Base-by-base conservation (phyloP, 2,329 filamentous ascomycete genomes). In the Penicillium sp. region DNA sequence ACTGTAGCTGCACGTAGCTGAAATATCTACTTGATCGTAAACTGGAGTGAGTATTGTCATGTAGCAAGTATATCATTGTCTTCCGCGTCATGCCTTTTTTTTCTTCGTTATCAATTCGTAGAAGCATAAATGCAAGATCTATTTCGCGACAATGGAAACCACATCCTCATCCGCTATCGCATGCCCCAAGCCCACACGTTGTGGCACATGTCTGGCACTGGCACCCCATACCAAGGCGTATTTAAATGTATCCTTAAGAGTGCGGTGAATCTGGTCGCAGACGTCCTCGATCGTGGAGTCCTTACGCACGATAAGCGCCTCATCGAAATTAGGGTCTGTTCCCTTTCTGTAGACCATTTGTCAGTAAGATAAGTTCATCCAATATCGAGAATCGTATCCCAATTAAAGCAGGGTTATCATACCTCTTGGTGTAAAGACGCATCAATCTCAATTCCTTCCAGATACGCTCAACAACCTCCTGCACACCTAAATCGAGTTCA, bases 191-290 rank as follows among this genome's bases (percentile, higher is more conserved):
- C 95, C 96, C 37, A 97, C 93, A 61, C 95, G 83, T 81, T 99
- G 95, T 35, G 96, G 95, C 35, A 98, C 83, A 80, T 99, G 96
- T 69, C 92, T 87, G 35, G 95, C 95, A 76, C 93, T 98, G 19
- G 93, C 93, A 4, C 95, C 95, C 96, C 96, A 99, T 0, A 99
- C 95, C 64, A 98, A 78, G 3, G 95, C 96, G 78, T 98, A 97
- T 81, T 98, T 99, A 84, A 98, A 99, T 4, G 92, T 96, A 62
- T 99, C 96, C 85, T 98, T 99, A 64, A 99, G 80, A 26, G 87
- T 95, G 61, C 95, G 84, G 78, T 99, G 95, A 65, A 99, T 90
- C 68, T 91, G 87, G 76, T 99, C 95, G 76, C 95, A 99, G 10
- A 99, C 95, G 75, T 99, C 93, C 78, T 98, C 95, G 70, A 99